Base-by-base conservation (phyloP, 345 rosid genomes). In the Eucalyptus cloeziana region DNA sequence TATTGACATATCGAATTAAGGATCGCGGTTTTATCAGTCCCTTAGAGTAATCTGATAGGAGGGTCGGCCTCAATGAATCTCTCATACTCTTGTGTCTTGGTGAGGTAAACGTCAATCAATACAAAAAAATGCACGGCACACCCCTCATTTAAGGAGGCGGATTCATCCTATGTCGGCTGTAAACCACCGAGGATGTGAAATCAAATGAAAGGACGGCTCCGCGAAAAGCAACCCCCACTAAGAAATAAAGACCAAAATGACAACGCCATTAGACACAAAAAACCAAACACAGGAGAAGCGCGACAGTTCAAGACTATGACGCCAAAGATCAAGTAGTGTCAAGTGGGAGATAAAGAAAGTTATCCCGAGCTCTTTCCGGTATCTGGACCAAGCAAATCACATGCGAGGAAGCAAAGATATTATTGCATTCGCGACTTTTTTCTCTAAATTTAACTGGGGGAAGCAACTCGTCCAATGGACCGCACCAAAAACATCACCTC, bases 151-250 rank as follows among this genome's bases (percentile, higher is more conserved):
- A 6, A 10, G 62, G 62, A 56, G 62, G 62, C 25, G 64, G 31
- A 30, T 51, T n/a, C 60, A 86, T n/a, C 58, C 44, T 19, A 22
- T 16, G 60, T 86, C 24, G 14, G 60, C 17, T 47, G 64, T 31
- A 85, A 45, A 44, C 45, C 22, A 14, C 49, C 45, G 5, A 21
- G 49, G 49, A 24, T 45, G 50, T 43, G 33, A 24, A 24, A 45
- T 40, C 30, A 67, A 87, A 58, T 33, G 31, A 37, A 25, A 45
- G 45, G 14, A 87, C 6, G 8, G 15, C 49, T 27, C 27, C 22
- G 21, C n/a, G 88, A 87, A 62, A 30, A 43, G 56, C 17, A 62
- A 45, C 83, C 8, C 45, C 88, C 88, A 87, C 88, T 62, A 62
- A 21, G 52, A 10, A 43, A 33, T 62, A 45, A 62, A 62, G 15